phyloP scores from a whole-genome alignment of 768 basidiomycete species.

The Hypholoma sublateritium region DNA sequence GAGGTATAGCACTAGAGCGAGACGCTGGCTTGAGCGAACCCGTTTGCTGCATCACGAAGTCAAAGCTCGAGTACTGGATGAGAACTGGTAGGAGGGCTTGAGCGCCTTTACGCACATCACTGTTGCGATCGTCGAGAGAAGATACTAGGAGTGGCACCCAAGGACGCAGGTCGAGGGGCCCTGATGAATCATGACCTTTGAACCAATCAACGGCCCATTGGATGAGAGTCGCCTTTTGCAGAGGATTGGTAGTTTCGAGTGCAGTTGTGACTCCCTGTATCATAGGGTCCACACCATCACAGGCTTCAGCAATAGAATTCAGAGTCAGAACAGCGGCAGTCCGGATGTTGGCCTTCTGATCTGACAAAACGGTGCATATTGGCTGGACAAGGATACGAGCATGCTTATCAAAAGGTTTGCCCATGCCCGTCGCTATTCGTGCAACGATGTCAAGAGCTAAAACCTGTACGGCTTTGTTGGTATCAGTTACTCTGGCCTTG shows the following conservation, averaged over 20 bases:
- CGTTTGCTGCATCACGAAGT: conserved; percentile 84
- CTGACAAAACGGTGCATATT: conserved; percentile 82
- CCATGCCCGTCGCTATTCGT: conserved; percentile 92
- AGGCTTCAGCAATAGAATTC: conserved; percentile 79
- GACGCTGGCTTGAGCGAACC: conserved; percentile 91
- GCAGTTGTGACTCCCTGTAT: conserved; percentile 74
- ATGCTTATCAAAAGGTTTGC: conserved; percentile 92
- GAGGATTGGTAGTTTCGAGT: conserved; percentile 84
- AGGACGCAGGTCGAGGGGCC: conserved; percentile 64
- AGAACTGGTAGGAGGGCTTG: conserved; percentile 78
- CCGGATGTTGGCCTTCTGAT: conserved; percentile 89
- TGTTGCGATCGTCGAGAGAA: conserved; percentile 87
- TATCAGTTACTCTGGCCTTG: conserved; percentile 86
- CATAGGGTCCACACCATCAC: conserved; percentile 84
- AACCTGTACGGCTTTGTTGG: conserved; percentile 91
- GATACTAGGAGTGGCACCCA: conserved; percentile 67
- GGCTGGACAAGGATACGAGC: conserved; percentile 73
- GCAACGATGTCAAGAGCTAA: conserved; percentile 89
- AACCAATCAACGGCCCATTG: conserved; percentile 83
- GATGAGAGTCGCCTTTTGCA: conserved; percentile 78
- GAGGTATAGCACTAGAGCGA: conserved; percentile 74
- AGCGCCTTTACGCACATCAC: conserved; percentile 90
- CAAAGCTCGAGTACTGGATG: conserved; percentile 75
- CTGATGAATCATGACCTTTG: conserved; percentile 56
- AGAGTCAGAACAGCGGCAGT: conserved; percentile 75